These are phyloP conservation scores for Hamamelis virginiana DNA, from an alignment of 164 flowering plant genomes.

Conservation along the genomic window DNA sequence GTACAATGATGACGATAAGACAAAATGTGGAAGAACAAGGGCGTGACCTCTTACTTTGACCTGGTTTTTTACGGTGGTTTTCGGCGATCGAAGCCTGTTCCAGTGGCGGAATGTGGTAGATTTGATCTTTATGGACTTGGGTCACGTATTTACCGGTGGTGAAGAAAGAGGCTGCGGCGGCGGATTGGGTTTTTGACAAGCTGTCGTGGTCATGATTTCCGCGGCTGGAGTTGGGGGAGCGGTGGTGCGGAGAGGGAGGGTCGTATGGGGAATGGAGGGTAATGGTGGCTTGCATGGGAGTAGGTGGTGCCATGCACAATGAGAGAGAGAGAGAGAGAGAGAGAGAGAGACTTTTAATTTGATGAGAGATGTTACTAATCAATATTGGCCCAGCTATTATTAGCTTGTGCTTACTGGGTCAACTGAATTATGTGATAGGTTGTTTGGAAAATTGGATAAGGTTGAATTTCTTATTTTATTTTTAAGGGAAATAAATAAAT, in stretches of 20 bases:
- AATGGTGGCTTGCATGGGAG: slow-evolving; percentile 13
- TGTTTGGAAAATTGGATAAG: no score
- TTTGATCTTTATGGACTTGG: slow-evolving; percentile 61
- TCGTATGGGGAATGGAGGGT: slow-evolving; percentile 3
- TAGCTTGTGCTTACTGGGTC: slow-evolving; percentile 8
- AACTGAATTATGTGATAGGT: neutral
- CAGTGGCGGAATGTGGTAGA: slow-evolving; percentile 67
- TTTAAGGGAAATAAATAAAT: no score
- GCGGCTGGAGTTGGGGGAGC: slow-evolving; percentile 38
- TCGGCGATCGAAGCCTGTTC: slow-evolving; percentile 51
- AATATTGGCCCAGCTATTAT: neutral
- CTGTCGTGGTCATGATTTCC: neutral
- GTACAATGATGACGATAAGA: slow-evolving; percentile 17
- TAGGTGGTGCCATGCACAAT: neutral
- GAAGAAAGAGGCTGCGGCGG: neutral
- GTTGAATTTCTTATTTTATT: no score
- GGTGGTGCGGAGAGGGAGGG: slow-evolving; percentile 27
- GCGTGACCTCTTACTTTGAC: slow-evolving; percentile 1
- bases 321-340: neutral
- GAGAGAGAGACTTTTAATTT: neutral
- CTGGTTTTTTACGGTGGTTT: slow-evolving; percentile 14
- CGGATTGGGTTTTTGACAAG: neutral
- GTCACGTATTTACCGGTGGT: slow-evolving; percentile 47
- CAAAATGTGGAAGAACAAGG: slow-evolving; percentile 11
- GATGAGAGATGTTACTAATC: neutral